These are phyloP conservation scores for Picea engelmannii DNA, from an alignment of 83 land plant genomes.

Conservation along the genomic window DNA sequence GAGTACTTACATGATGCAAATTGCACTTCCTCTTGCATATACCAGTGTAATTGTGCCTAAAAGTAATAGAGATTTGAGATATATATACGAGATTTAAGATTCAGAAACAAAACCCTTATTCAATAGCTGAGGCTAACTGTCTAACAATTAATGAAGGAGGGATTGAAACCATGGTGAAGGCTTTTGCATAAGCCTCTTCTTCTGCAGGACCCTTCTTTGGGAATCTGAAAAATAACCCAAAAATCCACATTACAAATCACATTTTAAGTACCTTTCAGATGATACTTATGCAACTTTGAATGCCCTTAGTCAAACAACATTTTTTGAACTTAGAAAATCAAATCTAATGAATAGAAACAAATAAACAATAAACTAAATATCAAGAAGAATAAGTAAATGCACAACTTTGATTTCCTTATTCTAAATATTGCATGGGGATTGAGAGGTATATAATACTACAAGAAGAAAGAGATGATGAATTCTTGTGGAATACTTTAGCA, in stretches of 20 bases:
- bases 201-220: too few relatives aligned
- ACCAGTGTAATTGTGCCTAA: slow-evolving; percentile 84
- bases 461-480: background rate
- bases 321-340: background rate
- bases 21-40: slow-evolving; percentile 59
- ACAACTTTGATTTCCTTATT: background rate
- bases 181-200: too few relatives aligned
- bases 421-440: background rate
- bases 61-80: too few relatives aligned
- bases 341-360: background rate
- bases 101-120: too few relatives aligned
- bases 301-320: background rate
- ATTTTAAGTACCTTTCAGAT: too few relatives aligned
- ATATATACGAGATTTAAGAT: too few relatives aligned
- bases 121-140: too few relatives aligned
- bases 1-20: slow-evolving; percentile 70
- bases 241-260: too few relatives aligned
- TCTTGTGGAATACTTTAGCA: background rate
- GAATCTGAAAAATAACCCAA: too few relatives aligned
- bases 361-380: background rate
- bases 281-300: too few relatives aligned
- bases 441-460: background rate
- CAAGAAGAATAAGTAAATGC: background rate
- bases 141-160: too few relatives aligned
- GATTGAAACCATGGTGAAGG: too few relatives aligned